Base-by-base conservation (phyloP, 2,329 filamentous ascomycete species). In the Talaromyces marneffei region DNA sequence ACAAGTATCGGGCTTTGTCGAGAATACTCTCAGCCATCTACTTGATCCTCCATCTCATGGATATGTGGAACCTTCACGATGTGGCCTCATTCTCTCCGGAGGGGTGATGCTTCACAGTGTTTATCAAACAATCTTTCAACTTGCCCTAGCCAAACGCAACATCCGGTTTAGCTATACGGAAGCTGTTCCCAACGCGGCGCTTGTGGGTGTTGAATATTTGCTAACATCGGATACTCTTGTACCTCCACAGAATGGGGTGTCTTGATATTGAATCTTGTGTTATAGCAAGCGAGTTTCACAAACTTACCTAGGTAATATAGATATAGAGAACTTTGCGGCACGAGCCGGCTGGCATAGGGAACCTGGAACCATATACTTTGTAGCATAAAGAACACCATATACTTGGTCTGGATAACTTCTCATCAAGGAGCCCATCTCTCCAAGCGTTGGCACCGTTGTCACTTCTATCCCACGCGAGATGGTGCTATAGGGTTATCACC, bases 41-140 rank as follows among this genome's bases (percentile, higher is more conserved):
- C 53, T 61, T 29, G 29, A 52, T n/a, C 20, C 53, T 31, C 59
- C 27, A 29, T 61, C 59, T 1, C 44, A 57, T 25, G 53, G 53
- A 39, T 52, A 57, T 42, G 44, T 61, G 4, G 31, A 61, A 8
- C 54, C 54, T 6, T 57, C 44, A 35, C 25, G 14, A 23, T 61
- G 54, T 39, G 59, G 59, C 23, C 59, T 61, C 27, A 57, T 61
- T 20, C 53, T 61, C 12, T 39, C 59, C 14, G 59, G 59, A 3
- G 54, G 59, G 16, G 59, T 56, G n/a, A 61, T 61, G 40, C 59
- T 61, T 18, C 59, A 61, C 35, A 57, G 35, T 8, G 59, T 50
- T 8, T 61, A 61, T 53, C 59, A 61, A 33, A 57, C 42, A 6
- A 18, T 57, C 1, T 61, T 57, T 37, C 59, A 61, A 31, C 33